Conservation (phyloP, 345 rosid species). For the Eucalyptus sp. region DNA sequence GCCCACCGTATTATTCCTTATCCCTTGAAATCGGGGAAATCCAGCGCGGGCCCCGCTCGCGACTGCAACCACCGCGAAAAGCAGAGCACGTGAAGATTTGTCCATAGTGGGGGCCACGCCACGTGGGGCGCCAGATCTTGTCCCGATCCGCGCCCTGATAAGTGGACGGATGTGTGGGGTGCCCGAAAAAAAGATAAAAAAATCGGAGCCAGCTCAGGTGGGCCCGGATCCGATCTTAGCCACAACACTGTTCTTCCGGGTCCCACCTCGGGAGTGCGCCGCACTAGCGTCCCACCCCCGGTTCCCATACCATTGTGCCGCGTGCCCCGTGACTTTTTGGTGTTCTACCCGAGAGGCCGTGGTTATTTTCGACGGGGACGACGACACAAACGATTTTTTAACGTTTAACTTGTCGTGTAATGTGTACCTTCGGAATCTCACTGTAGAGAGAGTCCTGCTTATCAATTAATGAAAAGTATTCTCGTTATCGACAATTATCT, state of each 20-base stretch:
- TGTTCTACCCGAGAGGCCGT: too few relatives aligned
- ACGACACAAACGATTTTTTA: too few relatives aligned
- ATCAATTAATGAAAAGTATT: too few relatives aligned
- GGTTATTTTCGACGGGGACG: too few relatives aligned
- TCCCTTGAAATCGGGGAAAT: neutral
- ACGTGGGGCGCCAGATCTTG: neutral
- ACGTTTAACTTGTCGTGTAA: too few relatives aligned
- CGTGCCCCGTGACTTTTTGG: too few relatives aligned
- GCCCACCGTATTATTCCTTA: neutral
- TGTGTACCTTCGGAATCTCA: too few relatives aligned
- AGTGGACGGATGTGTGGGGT: neutral
- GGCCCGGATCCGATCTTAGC: neutral
- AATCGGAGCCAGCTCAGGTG: neutral
- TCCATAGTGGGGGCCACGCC: neutral
- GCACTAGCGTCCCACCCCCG: too few relatives aligned
- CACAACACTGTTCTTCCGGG: neutral
- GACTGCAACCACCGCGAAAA: neutral
- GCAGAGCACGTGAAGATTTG: neutral
- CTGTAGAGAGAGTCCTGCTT: neutral
- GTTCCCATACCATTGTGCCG: too few relatives aligned
- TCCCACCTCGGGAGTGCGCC: neutral
- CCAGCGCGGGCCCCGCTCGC: neutral
- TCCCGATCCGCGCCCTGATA: neutral
- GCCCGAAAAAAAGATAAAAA: neutral
- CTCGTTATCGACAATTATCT: too few relatives aligned